These are phyloP conservation scores for Peniophora sp. DNA, from an alignment of 1,284 basidiomycete genomes.

Conservation along the genomic window DNA sequence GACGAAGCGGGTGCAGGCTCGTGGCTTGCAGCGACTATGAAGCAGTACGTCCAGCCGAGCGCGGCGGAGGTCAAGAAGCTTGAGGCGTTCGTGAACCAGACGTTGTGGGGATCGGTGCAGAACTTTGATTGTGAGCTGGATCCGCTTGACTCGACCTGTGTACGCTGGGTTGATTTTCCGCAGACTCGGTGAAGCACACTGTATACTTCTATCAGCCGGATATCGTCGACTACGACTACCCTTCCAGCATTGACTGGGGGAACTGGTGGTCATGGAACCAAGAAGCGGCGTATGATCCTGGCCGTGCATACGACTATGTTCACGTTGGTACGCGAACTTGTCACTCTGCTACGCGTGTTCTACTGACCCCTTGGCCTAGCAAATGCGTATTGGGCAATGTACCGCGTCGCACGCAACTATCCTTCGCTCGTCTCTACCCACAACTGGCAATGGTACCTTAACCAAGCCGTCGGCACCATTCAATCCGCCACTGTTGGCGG, in stretches of 20 bases:
- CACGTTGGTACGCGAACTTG: conserved; percentile 30
- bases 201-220: conserved; percentile 48
- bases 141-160: not conserved
- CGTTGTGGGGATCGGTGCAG: conserved; percentile 45
- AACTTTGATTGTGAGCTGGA: conserved; percentile 36
- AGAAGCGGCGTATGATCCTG: conserved; percentile 37
- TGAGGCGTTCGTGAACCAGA: conserved; percentile 40
- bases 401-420: conserved; percentile 52
- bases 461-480: conserved; percentile 45
- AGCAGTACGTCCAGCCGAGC: conserved; percentile 46
- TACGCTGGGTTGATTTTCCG: conserved; percentile 6
- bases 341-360: too few relatives aligned
- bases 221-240: conserved; percentile 39
- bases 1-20: conserved; percentile 54
- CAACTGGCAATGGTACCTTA: conserved; percentile 51
- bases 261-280: conserved; percentile 56
- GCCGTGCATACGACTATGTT: conserved; percentile 54
- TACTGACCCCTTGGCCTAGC: conserved; percentile 1
- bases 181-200: conserved; percentile 22
- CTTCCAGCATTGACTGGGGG: conserved; percentile 39
- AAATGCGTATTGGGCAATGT: conserved; percentile 51
- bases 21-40: conserved; percentile 50
- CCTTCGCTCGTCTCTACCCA: conserved; percentile 36
- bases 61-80: conserved; percentile 44
- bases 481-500: conserved; percentile 36